Conservation (phyloP, 1,284 basidiomycete genomes). For the Rhodotorula sp. region DNA sequence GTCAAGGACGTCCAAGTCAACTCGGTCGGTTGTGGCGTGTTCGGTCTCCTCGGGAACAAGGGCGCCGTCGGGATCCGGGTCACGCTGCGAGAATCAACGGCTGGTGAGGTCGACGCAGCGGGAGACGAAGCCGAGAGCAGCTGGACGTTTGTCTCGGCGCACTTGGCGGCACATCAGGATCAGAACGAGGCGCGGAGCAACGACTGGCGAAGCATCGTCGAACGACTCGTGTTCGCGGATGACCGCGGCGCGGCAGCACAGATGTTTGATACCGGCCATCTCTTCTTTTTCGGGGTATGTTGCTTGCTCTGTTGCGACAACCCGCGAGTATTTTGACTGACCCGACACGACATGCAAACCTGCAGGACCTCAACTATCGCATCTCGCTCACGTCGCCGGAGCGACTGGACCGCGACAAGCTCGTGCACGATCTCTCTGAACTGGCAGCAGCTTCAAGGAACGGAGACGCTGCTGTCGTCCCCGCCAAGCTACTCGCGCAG, state of each 20-base stretch:
- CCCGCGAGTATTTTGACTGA: slow-evolving; percentile 54
- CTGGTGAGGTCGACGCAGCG: slow-evolving; percentile 39
- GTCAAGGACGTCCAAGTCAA: slow-evolving; percentile 59
- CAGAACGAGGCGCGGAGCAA: slow-evolving; percentile 64
- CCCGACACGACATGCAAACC: slow-evolving; percentile 57
- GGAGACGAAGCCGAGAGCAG: slow-evolving; percentile 43
- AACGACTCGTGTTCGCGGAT: slow-evolving; percentile 67
- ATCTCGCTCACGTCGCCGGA: slow-evolving; percentile 57
- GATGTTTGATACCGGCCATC: slow-evolving; percentile 73
- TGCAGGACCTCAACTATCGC: slow-evolving; percentile 79
- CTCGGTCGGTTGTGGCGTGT: slow-evolving; percentile 47
- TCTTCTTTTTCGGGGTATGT: slow-evolving; percentile 45
- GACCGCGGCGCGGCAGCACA: slow-evolving; percentile 56
- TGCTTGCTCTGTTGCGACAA: neutral
- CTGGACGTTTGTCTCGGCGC: slow-evolving; percentile 82
- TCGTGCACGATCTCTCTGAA: slow-evolving; percentile 33
- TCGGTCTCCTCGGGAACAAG: slow-evolving; percentile 80
- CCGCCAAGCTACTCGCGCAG: slow-evolving; percentile 60
- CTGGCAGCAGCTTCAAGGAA: neutral
- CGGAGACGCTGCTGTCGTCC: neutral
- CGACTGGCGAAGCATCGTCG: slow-evolving; percentile 76
- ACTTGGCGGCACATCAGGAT: slow-evolving; percentile 78
- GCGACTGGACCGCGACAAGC: slow-evolving; percentile 45
- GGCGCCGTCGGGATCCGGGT: slow-evolving; percentile 87
- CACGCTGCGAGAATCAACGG: slow-evolving; percentile 55